Percentiles rank a stretch among this genome's conserved stretches.
Conservation (phyloP, 1,139 yeast genomes). For the Ashbya aceris region DNA sequence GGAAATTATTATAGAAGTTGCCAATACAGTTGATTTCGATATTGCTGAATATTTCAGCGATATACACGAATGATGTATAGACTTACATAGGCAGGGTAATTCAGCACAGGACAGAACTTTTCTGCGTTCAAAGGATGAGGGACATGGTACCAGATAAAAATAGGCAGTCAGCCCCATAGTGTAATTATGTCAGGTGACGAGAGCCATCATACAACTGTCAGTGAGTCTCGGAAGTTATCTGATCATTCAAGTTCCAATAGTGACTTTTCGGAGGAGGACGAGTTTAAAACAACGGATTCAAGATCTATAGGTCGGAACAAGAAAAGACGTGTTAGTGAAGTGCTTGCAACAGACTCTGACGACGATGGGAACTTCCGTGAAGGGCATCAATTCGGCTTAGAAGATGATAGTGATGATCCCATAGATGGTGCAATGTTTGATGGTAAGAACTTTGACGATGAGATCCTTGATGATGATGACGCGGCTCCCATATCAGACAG, state of each 20-base stretch:
- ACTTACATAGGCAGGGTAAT: background rate
- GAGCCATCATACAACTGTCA: too few species aligned
- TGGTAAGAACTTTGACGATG: too few species aligned
- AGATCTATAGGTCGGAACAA: too few species aligned
- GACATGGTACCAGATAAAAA: background rate
- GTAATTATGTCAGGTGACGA: too few species aligned
- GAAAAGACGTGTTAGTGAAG: too few species aligned
- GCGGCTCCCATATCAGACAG: background rate
- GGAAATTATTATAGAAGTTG: slow-evolving; percentile 43
- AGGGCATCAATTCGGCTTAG: background rate
- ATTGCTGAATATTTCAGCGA: slow-evolving; percentile 42
- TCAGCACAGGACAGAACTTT: background rate
- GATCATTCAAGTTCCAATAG: too few species aligned
- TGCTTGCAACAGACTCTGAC: background rate
- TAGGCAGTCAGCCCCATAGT: too few species aligned
- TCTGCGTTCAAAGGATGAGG: background rate
- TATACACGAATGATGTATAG: slow-evolving; percentile 7
- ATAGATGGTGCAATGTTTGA: background rate
- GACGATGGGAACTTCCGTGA: background rate
- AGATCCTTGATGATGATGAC: background rate
- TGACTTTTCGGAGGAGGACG: too few species aligned
- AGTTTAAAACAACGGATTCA: too few species aligned
- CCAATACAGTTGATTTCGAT: slow-evolving; percentile 47
- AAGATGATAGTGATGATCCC: background rate
- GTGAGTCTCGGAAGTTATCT: too few species aligned